Conservation (phyloP, 306 rosid species). For the Cucurbita ficifolia region DNA sequence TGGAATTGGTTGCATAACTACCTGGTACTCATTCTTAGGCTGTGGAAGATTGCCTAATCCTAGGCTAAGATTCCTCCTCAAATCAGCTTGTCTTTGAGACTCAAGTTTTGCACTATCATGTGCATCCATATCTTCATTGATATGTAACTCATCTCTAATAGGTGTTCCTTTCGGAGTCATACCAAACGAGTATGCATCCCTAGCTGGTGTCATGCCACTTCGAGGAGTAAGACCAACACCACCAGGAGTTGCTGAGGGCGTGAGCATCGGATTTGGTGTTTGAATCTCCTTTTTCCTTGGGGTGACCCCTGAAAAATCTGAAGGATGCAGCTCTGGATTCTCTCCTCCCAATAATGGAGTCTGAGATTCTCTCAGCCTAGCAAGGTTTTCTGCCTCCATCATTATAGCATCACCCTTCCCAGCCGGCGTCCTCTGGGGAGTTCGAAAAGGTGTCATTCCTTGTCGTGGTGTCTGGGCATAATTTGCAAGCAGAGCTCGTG, state of each 20-base stretch:
- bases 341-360: conserved; percentile 93
- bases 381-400: conserved; percentile 97
- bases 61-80: conserved; percentile 52
- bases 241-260: conserved; percentile 91
- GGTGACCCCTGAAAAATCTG: conserved; percentile 94
- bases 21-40: conserved; percentile 80
- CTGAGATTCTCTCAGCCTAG: conserved; percentile 91
- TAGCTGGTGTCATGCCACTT: conserved; percentile 70
- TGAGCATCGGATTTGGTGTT: conserved; percentile 72
- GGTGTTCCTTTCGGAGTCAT: conserved; percentile 87
- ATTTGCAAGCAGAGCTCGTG: conserved; percentile 78
- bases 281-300: conserved; percentile 71
- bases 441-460: conserved; percentile 67
- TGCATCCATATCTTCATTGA: conserved; percentile 65
- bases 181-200: conserved; percentile 70
- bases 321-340: conserved; percentile 86
- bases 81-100: conserved; percentile 61
- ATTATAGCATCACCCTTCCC: conserved; percentile 88
- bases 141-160: conserved; percentile 73
- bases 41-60: conserved; percentile 62
- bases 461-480: conserved; percentile 68
- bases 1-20: conserved; percentile 65
- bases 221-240: conserved; percentile 63
- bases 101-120: conserved; percentile 57
- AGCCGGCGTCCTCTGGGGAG: conserved; percentile 89